Percentiles rank a stretch among this genome's conserved stretches.
These are phyloP conservation scores for Fistulifera pelliculosa DNA, from an alignment of 108 stramenopile genomes.

Conservation along the genomic window DNA sequence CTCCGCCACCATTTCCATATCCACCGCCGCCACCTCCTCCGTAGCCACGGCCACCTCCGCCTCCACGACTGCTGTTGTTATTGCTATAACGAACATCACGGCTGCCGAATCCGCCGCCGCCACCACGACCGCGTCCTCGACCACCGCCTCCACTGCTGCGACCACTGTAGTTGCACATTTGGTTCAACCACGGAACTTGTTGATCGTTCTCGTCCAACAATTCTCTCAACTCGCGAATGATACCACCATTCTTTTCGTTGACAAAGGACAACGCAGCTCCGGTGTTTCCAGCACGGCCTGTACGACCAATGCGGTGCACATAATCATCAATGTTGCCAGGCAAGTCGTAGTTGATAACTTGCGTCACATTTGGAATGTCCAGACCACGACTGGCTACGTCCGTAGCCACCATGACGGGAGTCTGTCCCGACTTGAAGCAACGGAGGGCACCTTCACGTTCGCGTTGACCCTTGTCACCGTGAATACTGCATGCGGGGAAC, in stretches of 20 bases:
- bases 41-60: slow-evolving; percentile 21
- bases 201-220: slow-evolving; percentile 83
- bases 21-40: slow-evolving; percentile 31
- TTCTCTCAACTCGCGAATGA: slow-evolving; percentile 70
- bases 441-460: slow-evolving; percentile 88
- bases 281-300: slow-evolving; percentile 96
- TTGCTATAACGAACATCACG: slow-evolving; percentile 19
- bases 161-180: slow-evolving; percentile 55
- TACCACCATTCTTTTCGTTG: slow-evolving; percentile 78
- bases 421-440: slow-evolving; percentile 67
- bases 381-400: slow-evolving; percentile 97
- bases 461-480: slow-evolving; percentile 95
- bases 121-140: slow-evolving; percentile 33
- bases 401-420: slow-evolving; percentile 85
- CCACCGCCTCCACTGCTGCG: slow-evolving; percentile 56
- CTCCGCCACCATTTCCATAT: slow-evolving; percentile 19
- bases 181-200: slow-evolving; percentile 76
- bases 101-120: slow-evolving; percentile 26
- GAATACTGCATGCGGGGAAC: slow-evolving; percentile 89
- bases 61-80: slow-evolving; percentile 14
- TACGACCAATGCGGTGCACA: slow-evolving; percentile 98
- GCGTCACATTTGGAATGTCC: slow-evolving; percentile 97
- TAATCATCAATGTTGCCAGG: slow-evolving; percentile 94
- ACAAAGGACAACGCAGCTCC: slow-evolving; percentile 90
- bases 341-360: slow-evolving; percentile 95